Conservation (phyloP, 805 yeast genomes). For the Ogataea henricii region DNA sequence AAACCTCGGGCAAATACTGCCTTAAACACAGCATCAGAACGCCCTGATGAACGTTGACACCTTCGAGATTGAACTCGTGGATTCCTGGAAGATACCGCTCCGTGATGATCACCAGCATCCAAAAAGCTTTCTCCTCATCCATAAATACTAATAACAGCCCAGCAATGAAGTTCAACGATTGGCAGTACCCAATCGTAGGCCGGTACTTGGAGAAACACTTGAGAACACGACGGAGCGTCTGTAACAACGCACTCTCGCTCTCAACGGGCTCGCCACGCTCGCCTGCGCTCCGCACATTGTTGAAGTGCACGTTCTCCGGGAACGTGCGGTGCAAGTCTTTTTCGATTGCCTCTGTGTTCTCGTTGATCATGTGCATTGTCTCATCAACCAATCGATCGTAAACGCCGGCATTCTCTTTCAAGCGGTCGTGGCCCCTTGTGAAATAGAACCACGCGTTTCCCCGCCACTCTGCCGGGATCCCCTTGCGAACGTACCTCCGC, state of each 20-base stretch:
- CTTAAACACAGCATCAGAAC: conserved; percentile 83
- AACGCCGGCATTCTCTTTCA: conserved; percentile 69
- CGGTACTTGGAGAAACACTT: conserved; percentile 81
- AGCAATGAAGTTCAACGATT: conserved; percentile 88
- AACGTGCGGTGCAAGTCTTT: conserved; percentile 92
- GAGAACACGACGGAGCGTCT: conserved; percentile 75
- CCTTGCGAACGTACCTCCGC: conserved; percentile 81
- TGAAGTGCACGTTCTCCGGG: conserved; percentile 88
- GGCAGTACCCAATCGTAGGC: conserved; percentile 95
- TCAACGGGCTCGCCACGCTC: conserved; percentile 18
- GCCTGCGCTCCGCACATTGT: conserved; percentile 36
- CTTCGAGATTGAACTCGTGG: conserved; percentile 87
- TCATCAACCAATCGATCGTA: conserved; percentile 69
- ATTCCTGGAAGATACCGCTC: conserved; percentile 86
- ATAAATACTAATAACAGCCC: conserved; percentile 82
- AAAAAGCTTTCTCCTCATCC: conserved; percentile 88
- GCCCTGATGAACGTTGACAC: conserved; percentile 94
- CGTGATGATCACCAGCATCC: conserved; percentile 94
- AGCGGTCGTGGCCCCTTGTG: conserved; percentile 69
- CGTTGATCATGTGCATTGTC: conserved; percentile 54
- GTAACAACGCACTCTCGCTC: conserved; percentile 65
- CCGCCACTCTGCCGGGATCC: conserved; percentile 96
- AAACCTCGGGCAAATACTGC: conserved; percentile 80
- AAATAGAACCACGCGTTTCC: conserved; percentile 97
- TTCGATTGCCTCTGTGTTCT: conserved; percentile 90